These are phyloP conservation scores for Kwoniella sp. DNA, from an alignment of 768 basidiomycete species.

Conservation along the genomic window DNA sequence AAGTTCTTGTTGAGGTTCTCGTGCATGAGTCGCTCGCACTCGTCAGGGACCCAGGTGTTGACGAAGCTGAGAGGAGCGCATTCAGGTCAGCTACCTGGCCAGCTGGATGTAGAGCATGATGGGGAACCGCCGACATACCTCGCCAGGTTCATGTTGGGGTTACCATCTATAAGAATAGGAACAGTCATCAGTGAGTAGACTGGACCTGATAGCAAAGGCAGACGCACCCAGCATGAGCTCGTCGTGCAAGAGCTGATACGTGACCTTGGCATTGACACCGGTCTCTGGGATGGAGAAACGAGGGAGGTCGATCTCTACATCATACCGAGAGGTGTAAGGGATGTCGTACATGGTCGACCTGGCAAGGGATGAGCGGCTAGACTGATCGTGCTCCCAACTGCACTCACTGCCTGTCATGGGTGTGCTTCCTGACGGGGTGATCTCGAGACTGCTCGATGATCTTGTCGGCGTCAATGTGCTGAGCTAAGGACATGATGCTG, in stretches of 20 bases:
- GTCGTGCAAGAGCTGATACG: slow-evolving; percentile 55
- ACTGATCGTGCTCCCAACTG: background rate
- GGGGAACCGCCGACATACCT: slow-evolving; percentile 44
- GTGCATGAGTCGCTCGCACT: slow-evolving; percentile 55
- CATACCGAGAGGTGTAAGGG: slow-evolving; percentile 40
- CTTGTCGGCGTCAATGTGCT: slow-evolving; percentile 60
- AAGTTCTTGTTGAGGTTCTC: slow-evolving; percentile 67
- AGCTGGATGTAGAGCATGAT: background rate
- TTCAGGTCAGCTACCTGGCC: too few species aligned
- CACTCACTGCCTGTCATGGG: slow-evolving; percentile 29
- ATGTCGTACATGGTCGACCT: slow-evolving; percentile 41
- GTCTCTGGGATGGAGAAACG: slow-evolving; percentile 40
- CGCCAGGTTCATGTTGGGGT: slow-evolving; percentile 61
- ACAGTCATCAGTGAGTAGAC: slow-evolving; percentile 12
- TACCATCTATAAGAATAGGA: slow-evolving; percentile 53
- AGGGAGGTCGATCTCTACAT: slow-evolving; percentile 40
- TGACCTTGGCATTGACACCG: slow-evolving; percentile 35
- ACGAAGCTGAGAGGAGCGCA: slow-evolving; percentile 54
- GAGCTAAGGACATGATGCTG: slow-evolving; percentile 36
- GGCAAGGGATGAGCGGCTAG: background rate
- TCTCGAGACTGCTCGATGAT: slow-evolving; percentile 57
- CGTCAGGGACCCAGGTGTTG: slow-evolving; percentile 57
- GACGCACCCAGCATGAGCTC: slow-evolving; percentile 54
- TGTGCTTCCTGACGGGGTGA: slow-evolving; percentile 43
- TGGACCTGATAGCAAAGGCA: background rate